Percentiles rank a stretch among this genome's conserved stretches.
Evolutionary conservation across 1,284 basidiomycete genomes (phyloP).

Genomic region (Athelia sp.): DNA sequence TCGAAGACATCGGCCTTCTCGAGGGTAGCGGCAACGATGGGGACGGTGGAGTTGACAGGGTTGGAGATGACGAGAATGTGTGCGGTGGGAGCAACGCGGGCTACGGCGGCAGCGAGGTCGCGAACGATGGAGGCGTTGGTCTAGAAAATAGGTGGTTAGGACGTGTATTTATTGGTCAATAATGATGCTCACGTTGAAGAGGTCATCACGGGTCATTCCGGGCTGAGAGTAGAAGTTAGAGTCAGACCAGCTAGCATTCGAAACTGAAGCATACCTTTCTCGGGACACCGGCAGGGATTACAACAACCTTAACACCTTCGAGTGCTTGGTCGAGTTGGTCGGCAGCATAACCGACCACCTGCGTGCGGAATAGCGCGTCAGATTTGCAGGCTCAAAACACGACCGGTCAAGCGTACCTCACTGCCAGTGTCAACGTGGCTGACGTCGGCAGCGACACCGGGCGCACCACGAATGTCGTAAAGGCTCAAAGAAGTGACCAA

Average conservation of each 20-base stretch:
- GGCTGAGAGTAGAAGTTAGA: slow-evolving; percentile 40
- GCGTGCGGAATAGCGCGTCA: slow-evolving; percentile 9
- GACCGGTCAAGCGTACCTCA: slow-evolving; percentile 56
- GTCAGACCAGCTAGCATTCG: slow-evolving; percentile 2
- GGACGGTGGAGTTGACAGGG: slow-evolving; percentile 94
- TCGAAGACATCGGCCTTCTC: slow-evolving; percentile 94
- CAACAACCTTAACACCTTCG: slow-evolving; percentile 83
- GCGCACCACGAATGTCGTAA: slow-evolving; percentile 90
- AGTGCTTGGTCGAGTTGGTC: slow-evolving; percentile 86
- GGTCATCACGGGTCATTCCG: slow-evolving; percentile 95
- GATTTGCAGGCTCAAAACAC: slow-evolving; percentile 5
- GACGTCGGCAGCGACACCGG: slow-evolving; percentile 90
- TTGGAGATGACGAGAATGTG: slow-evolving; percentile 96
- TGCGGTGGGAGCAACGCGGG: slow-evolving; percentile 84
- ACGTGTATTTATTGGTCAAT: no score
- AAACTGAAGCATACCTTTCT: slow-evolving; percentile 62
- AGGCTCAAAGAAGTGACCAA: slow-evolving; percentile 74
- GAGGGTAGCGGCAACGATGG: slow-evolving; percentile 92
- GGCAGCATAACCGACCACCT: slow-evolving; percentile 79
- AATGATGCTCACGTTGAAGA: no score
- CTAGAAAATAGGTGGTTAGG: no score
- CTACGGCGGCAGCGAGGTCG: slow-evolving; percentile 88
- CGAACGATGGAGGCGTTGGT: slow-evolving; percentile 96
- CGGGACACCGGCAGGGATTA: slow-evolving; percentile 97
- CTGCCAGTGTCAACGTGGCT: slow-evolving; percentile 91